phyloP scores from a whole-genome alignment of 1,284 basidiomycete species.

The Fistulina hepatica region DNA sequence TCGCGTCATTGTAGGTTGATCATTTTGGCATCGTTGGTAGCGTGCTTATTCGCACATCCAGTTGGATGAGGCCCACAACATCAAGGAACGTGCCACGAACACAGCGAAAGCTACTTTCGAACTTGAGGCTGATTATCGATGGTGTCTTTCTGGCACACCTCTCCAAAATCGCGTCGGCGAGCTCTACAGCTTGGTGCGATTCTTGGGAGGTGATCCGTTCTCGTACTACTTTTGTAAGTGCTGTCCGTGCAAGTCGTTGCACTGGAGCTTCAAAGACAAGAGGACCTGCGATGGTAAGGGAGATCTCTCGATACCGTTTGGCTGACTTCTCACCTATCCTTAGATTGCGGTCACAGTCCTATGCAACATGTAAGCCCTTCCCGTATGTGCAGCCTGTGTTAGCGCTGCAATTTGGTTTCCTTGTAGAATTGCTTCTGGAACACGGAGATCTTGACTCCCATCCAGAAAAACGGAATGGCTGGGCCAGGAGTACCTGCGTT shows the following conservation, averaged over 20 bases:
- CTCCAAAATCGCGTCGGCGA: constrained; percentile 96
- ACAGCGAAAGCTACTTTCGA: constrained; percentile 96
- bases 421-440: constrained; percentile 79
- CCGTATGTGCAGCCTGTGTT: background rate
- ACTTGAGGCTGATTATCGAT: constrained; percentile 70
- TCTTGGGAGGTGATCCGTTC: constrained; percentile 86
- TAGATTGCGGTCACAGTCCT: constrained; percentile 85
- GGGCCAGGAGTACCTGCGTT: constrained; percentile 75
- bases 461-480: constrained; percentile 72
- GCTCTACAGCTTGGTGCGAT: constrained; percentile 90
- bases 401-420: constrained; percentile 4
- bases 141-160: constrained; percentile 99
- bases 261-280: constrained; percentile 84
- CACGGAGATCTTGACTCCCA: constrained; percentile 88
- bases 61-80: constrained; percentile 98
- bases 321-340: background rate
- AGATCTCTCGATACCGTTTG: constrained; percentile 1
- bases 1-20: constrained; percentile 47
- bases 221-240: constrained; percentile 85
- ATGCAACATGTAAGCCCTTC: constrained; percentile 81
- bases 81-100: constrained; percentile 91
- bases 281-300: constrained; percentile 70
- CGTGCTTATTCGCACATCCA: constrained; percentile 20
- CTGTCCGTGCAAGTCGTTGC: constrained; percentile 70
- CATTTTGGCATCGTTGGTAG: background rate